Conservation (phyloP, 192 early-diverging fungal species). For the Radiomyces spectabilis region DNA sequence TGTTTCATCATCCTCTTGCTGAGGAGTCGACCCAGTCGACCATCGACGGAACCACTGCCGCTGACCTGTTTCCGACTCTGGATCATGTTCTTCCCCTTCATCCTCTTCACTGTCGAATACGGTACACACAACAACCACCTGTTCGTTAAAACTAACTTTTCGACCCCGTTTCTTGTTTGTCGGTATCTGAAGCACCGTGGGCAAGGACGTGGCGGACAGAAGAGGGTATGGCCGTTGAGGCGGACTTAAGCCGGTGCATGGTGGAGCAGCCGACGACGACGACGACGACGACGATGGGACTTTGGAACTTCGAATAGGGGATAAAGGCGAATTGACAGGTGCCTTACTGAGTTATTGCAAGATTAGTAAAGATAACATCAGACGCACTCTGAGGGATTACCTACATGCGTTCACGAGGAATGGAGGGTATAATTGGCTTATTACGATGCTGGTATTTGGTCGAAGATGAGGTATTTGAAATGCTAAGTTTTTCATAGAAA, state of each 20-base stretch:
- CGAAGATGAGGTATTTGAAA: neutral
- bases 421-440: slow-evolving; percentile 2
- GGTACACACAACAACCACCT: slow-evolving; percentile 1
- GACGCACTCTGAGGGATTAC: neutral
- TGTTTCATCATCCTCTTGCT: no score
- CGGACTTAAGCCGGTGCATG: no score
- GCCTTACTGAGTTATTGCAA: neutral
- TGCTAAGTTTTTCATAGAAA: neutral
- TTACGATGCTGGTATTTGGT: neutral
- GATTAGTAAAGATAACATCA: neutral
- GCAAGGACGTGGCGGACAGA: neutral
- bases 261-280: no score
- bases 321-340: no score
- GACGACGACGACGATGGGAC: no score
- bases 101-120: no score
- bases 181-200: neutral
- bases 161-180: neutral
- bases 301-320: no score
- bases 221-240: no score
- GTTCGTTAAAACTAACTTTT: slow-evolving; percentile 1
- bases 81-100: no score
- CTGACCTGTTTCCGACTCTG: no score
- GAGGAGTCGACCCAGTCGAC: no score
- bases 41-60: no score
- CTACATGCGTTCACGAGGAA: slow-evolving; percentile 1